A percentile compares a stretch with the other conserved stretches of the same genome.
Conservation (phyloP, 768 basidiomycete species). For the Russula sp. region DNA sequence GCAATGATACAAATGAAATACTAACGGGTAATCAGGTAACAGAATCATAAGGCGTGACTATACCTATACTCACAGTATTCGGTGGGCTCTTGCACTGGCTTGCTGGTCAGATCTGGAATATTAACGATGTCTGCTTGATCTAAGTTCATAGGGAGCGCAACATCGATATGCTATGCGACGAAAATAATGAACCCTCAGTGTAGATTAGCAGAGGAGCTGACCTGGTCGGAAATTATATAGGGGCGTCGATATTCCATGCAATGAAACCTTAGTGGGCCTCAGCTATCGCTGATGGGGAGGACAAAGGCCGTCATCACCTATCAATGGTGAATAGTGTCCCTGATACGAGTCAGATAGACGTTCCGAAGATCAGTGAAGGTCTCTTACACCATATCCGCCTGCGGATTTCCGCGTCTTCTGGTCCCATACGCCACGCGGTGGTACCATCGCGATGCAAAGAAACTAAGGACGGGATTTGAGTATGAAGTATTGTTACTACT, state of each 20-base stretch:
- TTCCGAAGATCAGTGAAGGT: neutral
- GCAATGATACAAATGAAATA: conserved; percentile 18
- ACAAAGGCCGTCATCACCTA: conserved; percentile 16
- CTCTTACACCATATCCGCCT: conserved; percentile 24
- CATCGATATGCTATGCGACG: conserved; percentile 20
- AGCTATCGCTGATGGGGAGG: neutral
- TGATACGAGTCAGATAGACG: neutral
- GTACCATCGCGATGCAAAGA: conserved; percentile 23
- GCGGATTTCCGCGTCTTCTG: conserved; percentile 23
- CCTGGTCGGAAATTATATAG: conserved; percentile 24
- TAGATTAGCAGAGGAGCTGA: neutral
- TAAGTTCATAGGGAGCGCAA: conserved; percentile 23
- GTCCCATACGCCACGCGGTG: conserved; percentile 21
- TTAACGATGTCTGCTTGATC: conserved; percentile 21
- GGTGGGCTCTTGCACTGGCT: conserved; percentile 21
- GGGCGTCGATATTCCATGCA: conserved; percentile 21
- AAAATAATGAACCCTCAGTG: neutral
- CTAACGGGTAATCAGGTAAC: conserved; percentile 3
- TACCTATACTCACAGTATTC: conserved; percentile 20
- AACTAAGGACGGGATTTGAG: conserved; percentile 8
- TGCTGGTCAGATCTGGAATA: conserved; percentile 14
- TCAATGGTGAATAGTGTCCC: conserved; percentile 22
- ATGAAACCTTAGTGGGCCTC: conserved; percentile 8
- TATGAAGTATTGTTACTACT: neutral
- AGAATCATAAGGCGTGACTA: neutral